Evolutionary conservation across 371 early-diverging fungal species (phyloP).

Genomic region (Syncephalastrum monosporum): DNA sequence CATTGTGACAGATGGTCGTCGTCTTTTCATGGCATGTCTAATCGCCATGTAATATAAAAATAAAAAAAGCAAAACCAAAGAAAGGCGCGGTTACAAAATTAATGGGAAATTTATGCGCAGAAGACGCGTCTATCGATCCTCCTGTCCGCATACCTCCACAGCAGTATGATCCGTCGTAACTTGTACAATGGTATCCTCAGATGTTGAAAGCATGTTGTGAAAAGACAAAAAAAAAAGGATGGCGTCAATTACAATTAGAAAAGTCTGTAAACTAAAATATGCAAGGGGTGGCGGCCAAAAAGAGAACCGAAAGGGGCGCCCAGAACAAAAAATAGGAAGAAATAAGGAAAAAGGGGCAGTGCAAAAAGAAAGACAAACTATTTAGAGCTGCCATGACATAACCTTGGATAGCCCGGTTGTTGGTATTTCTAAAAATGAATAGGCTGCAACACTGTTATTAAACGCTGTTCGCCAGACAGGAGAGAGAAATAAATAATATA

Average conservation of each 20-base stretch:
- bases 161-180: not conserved
- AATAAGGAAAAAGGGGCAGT: not conserved
- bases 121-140: no score
- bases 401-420: constrained; percentile 15
- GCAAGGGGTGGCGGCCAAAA: constrained; percentile 9
- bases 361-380: no score
- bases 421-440: constrained; percentile 32
- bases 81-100: no score
- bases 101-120: no score
- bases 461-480: no score
- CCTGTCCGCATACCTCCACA: no score
- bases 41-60: no score
- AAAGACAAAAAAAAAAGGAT: constrained; percentile 15
- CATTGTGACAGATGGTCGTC: constrained; percentile 6
- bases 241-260: not conserved
- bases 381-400: constrained; percentile 20
- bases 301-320: constrained; percentile 8
- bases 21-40: no score
- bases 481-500: not conserved
- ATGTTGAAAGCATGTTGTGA: constrained; percentile 5
- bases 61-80: no score
- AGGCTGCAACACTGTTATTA: constrained; percentile 9
- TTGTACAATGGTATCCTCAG: not conserved
- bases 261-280: constrained; percentile 15
- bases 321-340: not conserved